Percentiles rank a stretch among this genome's conserved stretches.
These are phyloP conservation scores for Dianthus caryophyllus DNA, from an alignment of 148 eudicot genomes.

Conservation along the genomic window DNA sequence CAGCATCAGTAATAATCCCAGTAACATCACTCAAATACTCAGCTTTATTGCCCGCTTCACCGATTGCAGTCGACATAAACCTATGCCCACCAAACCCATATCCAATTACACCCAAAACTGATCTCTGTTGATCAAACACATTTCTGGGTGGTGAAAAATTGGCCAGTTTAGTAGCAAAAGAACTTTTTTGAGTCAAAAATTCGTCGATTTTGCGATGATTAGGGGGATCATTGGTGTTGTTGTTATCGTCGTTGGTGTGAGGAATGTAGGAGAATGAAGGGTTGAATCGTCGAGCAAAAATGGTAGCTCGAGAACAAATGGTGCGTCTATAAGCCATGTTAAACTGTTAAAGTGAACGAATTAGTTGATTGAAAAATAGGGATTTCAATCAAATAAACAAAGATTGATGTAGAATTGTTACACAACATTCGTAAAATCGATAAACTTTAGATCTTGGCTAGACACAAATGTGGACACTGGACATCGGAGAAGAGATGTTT, in stretches of 20 bases:
- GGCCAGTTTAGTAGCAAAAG: slow-evolving; percentile 29
- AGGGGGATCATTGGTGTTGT: slow-evolving; percentile 20
- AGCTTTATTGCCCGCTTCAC: slow-evolving; percentile 37
- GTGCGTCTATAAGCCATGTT: slow-evolving; percentile 78
- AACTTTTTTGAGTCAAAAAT: slow-evolving; percentile 31
- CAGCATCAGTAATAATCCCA: slow-evolving; percentile 39
- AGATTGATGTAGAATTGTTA: neutral
- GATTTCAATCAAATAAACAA: slow-evolving; percentile 15
- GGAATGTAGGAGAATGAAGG: slow-evolving; percentile 45
- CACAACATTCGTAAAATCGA: neutral
- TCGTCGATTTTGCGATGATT: slow-evolving; percentile 12
- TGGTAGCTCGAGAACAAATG: slow-evolving; percentile 50
- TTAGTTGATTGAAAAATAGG: too few relatives aligned
- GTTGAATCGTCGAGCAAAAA: slow-evolving; percentile 39
- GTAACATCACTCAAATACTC: slow-evolving; percentile 47
- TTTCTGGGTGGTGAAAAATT: slow-evolving; percentile 19
- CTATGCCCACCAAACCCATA: slow-evolving; percentile 31
- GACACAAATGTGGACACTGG: neutral
- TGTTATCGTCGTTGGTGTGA: slow-evolving; percentile 34
- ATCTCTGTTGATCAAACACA: slow-evolving; percentile 18
- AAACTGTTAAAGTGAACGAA: too few relatives aligned
- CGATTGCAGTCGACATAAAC: slow-evolving; percentile 52
- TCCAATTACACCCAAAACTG: slow-evolving; percentile 21
- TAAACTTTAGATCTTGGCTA: slow-evolving; percentile 2
- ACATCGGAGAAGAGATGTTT: neutral